A percentile compares a stretch with the other conserved stretches of the same genome.
phyloP scores from a whole-genome alignment of 2,329 filamentous ascomycete genomes.

The Aspergillus vadensis region DNA sequence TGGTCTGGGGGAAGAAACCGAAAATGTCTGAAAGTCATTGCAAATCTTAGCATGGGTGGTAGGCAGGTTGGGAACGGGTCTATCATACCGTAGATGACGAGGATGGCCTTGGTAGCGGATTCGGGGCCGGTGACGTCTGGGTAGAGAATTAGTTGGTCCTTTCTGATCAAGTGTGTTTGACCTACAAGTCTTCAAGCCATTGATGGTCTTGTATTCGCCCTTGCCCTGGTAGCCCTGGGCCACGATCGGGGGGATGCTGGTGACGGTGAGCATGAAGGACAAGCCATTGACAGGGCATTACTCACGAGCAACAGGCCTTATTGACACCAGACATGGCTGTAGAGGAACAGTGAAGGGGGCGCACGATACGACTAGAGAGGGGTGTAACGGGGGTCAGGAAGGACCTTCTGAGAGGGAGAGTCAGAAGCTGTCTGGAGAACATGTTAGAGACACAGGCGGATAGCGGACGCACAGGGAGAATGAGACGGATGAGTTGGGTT shows the following conservation, averaged over 20 bases:
- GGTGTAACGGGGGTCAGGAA: slow-evolving; percentile 15
- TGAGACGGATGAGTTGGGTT: neutral
- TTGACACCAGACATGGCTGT: slow-evolving; percentile 44
- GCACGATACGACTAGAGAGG: slow-evolving; percentile 10
- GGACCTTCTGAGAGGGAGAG: slow-evolving; percentile 26
- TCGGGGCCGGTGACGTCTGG: slow-evolving; percentile 59
- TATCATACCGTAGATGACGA: slow-evolving; percentile 54
- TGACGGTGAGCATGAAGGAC: neutral
- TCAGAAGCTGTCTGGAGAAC: slow-evolving; percentile 28
- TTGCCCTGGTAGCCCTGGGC: slow-evolving; percentile 56
- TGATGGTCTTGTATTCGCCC: slow-evolving; percentile 60
- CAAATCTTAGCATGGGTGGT: neutral
- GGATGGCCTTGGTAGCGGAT: slow-evolving; percentile 58
- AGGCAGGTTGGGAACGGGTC: neutral
- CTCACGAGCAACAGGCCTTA: slow-evolving; percentile 50
- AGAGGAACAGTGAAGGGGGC: slow-evolving; percentile 27
- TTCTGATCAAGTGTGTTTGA: neutral
- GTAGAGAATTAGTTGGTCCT: neutral
- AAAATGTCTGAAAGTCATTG: slow-evolving; percentile 55
- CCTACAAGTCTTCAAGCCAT: slow-evolving; percentile 64
- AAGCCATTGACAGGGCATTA: slow-evolving; percentile 10
- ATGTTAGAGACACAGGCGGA: slow-evolving; percentile 8
- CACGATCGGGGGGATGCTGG: slow-evolving; percentile 46
- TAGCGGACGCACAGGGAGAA: neutral
- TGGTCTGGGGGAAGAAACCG: slow-evolving; percentile 63